Evolutionary conservation across 495 filamentous ascomycete genomes (phyloP).

Genomic region (Pyronema domesticum): DNA sequence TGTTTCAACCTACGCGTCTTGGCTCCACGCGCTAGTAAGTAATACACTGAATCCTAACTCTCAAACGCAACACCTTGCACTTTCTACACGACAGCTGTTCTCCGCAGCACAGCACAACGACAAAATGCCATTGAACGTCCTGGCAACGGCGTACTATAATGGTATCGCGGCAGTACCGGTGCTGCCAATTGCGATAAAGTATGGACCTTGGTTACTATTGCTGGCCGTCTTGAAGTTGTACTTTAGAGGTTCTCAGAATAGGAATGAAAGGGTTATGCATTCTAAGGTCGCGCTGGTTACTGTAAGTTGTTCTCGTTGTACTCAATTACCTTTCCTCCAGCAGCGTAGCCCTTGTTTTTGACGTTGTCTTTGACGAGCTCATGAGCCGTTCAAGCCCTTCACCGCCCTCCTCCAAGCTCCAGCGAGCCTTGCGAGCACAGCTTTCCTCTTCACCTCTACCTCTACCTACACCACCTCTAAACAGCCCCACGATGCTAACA

Average conservation of each 20-base stretch:
- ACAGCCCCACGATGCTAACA: conserved; percentile 9
- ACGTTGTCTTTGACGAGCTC: too few species aligned
- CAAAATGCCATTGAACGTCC: conserved; percentile 63
- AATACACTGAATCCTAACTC: too few species aligned
- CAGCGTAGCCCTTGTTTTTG: neutral
- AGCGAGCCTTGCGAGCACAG: too few species aligned
- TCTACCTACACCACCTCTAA: neutral
- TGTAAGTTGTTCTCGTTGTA: conserved; percentile 28
- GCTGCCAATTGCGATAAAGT: conserved; percentile 41
- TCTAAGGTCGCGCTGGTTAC: conserved; percentile 87
- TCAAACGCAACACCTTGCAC: too few species aligned
- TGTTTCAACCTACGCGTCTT: too few species aligned
- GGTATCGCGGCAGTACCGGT: conserved; percentile 53
- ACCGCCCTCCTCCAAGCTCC: neutral
- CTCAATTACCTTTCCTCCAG: neutral
- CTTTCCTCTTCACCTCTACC: neutral
- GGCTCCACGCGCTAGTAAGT: too few species aligned
- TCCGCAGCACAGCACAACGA: too few species aligned
- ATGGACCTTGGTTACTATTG: conserved; percentile 37
- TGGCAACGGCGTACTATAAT: conserved; percentile 41
- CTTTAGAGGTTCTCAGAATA: conserved; percentile 55
- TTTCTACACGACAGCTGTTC: too few species aligned
- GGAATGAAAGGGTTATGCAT: conserved; percentile 72
- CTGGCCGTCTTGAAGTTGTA: conserved; percentile 58
- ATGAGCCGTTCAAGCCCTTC: too few species aligned